Evolutionary conservation across 1,139 yeast genomes (phyloP), one percentile per base, ranked within the genome.

Genomic region (Debaryomycetaceae sp.): DNA sequence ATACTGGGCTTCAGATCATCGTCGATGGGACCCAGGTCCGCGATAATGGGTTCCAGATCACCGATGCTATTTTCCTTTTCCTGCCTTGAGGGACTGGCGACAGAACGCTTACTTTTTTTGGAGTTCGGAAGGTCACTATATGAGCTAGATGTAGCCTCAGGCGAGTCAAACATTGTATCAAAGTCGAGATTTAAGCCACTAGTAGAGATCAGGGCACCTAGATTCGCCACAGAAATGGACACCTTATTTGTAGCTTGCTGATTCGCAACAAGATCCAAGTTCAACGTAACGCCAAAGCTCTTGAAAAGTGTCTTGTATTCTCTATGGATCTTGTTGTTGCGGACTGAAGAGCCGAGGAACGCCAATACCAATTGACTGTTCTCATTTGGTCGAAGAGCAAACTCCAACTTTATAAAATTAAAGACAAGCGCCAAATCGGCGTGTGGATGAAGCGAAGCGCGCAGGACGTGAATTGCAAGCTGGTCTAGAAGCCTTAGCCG

Each of bases 401-500:
- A 44, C 33, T 59, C 64, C 10, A 62, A 27, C 28, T 59, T 46
- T 16, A 48, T 36, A 32, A 52, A 60, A 29, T 62, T 68, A 16
- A 55, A 29, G 28, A 43, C 44, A 13, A 51, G 32, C 3, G 41
- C 34, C 27, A 38, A 32, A n/a, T 44, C 32, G 4, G 42, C 41
- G 23, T 39, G 38, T 13, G 42, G 27, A 29, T 30, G 30, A 5
- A 58, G 26, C 2, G 55, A 38, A 19, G 46, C 39, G 23, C 58
- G 45, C 28, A 45, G 44, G 4, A 60, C 26, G 28, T 55, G 57
- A 19, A 62, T 39, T 18, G 50, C 53, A 30, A 62, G 31, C 30
- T 53, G 55, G 36, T 60, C 61, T 27, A 60, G 35, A 5, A 58
- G 25, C 27, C 46, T 34, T 25, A 37, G 34, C 16, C 30, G 23